Percentiles rank a stretch among this genome's conserved stretches.
Evolutionary conservation across 73 alveolate species (phyloP).

Genomic region (Paramecium tetraurelia): DNA sequence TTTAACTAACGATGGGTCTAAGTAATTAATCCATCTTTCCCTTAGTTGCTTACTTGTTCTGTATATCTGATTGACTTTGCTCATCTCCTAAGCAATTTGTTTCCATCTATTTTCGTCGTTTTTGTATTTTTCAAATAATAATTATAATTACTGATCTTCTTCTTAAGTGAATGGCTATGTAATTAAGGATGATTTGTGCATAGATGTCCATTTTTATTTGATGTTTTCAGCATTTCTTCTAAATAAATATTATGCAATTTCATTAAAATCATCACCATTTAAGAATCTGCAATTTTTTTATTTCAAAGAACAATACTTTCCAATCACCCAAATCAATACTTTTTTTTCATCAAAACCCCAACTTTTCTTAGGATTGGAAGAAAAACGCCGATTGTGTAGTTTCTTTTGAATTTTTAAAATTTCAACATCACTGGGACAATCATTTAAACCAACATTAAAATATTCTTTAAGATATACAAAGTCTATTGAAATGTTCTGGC

Average conservation of each 20-base stretch:
- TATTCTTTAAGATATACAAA: background rate
- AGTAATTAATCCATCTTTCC: slow-evolving; percentile 17
- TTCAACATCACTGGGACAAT: background rate
- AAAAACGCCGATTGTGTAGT: background rate
- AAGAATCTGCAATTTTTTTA: background rate
- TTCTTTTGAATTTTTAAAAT: background rate
- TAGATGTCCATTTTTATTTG: background rate
- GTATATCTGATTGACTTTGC: background rate
- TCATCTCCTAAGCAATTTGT: background rate
- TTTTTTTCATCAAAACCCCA: background rate
- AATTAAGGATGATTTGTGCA: background rate
- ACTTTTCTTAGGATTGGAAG: background rate
- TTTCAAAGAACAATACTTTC: background rate
- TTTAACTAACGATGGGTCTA: background rate
- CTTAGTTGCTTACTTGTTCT: background rate
- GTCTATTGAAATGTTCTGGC: background rate
- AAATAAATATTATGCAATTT: background rate
- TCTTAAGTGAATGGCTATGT: background rate
- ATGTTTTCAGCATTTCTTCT: background rate
- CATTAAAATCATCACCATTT: background rate
- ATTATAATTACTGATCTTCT: background rate
- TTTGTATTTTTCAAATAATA: background rate
- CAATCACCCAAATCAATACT: slow-evolving; percentile 1
- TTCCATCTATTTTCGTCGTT: background rate
- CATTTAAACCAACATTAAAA: background rate